Percentiles rank a stretch among this genome's conserved stretches.
Evolutionary conservation across 2,329 filamentous ascomycete genomes (phyloP).

Genomic region (Amauroascus verrucosus): DNA sequence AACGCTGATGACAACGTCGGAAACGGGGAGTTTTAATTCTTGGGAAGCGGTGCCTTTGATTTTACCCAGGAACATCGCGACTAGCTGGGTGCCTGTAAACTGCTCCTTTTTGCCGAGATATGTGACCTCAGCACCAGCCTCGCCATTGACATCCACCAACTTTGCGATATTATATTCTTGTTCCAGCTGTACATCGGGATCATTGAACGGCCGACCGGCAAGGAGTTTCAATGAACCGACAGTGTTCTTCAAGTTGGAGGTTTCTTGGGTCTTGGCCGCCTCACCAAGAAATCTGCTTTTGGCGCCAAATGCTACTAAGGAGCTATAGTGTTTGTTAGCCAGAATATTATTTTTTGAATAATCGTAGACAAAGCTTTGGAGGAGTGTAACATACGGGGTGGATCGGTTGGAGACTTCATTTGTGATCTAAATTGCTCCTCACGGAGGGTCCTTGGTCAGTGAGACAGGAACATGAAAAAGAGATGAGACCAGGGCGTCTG

Average conservation of each 20-base stretch:
- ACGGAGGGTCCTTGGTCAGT: constrained; percentile 21
- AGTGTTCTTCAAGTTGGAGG: constrained; percentile 99
- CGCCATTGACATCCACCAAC: constrained; percentile 81
- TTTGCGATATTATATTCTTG: constrained; percentile 79
- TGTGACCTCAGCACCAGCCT: constrained; percentile 86
- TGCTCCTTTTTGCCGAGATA: constrained; percentile 92
- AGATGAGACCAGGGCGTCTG: not conserved
- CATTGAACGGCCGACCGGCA: constrained; percentile 71
- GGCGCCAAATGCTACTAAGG: constrained; percentile 87
- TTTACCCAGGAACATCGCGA: constrained; percentile 92
- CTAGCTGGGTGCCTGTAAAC: constrained; percentile 88
- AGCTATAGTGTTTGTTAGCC: constrained; percentile 42
- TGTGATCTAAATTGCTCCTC: constrained; percentile 58
- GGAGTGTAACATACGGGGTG: constrained; percentile 71
- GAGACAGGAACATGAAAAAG: constrained; percentile 16
- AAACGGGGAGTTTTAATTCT: constrained; percentile 84
- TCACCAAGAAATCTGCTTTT: constrained; percentile 93
- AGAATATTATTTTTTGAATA: not conserved
- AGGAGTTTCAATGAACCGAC: constrained; percentile 87
- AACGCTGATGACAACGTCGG: constrained; percentile 86
- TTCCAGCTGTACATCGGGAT: constrained; percentile 89
- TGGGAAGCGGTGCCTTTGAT: constrained; percentile 76
- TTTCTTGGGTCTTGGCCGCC: constrained; percentile 94
- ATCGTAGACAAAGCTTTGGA: not conserved
- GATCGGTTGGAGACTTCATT: constrained; percentile 99